Conservation (phyloP, 148 eudicot species). For the Drosera capensis region DNA sequence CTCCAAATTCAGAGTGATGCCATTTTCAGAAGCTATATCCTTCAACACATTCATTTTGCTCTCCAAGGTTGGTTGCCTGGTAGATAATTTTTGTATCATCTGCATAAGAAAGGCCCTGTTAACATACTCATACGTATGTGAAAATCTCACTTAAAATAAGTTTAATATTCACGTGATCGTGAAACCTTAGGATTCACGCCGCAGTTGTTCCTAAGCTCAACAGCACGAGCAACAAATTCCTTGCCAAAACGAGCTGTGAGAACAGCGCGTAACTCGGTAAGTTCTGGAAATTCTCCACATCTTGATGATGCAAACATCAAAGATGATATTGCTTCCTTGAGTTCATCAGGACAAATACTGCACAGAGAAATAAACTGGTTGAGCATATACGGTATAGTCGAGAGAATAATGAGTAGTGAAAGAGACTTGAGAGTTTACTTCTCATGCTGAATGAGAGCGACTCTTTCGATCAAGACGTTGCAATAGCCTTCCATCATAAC, state of each 20-base stretch:
- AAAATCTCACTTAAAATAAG: background rate
- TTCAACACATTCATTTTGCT: slow-evolving; percentile 35
- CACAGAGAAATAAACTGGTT: background rate
- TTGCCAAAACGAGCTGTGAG: slow-evolving; percentile 49
- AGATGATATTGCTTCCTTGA: slow-evolving; percentile 54
- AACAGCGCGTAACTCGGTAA: slow-evolving; percentile 46
- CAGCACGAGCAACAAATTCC: slow-evolving; percentile 48
- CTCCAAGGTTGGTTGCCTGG: slow-evolving; percentile 53
- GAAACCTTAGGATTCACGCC: slow-evolving; percentile 51
- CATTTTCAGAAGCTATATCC: slow-evolving; percentile 47
- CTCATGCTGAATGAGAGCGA: slow-evolving; percentile 28
- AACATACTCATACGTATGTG: background rate
- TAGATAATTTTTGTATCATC: slow-evolving; percentile 67
- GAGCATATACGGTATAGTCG: background rate
- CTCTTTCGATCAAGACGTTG: slow-evolving; percentile 27
- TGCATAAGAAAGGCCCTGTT: slow-evolving; percentile 7
- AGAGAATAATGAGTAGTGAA: background rate
- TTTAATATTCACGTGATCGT: background rate
- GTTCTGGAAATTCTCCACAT: slow-evolving; percentile 80
- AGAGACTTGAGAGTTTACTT: slow-evolving; percentile 5
- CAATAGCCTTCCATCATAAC: slow-evolving; percentile 42
- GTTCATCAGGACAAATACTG: slow-evolving; percentile 71
- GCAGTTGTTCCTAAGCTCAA: slow-evolving; percentile 53
- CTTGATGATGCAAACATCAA: slow-evolving; percentile 55
- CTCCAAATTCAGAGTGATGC: slow-evolving; percentile 34